Evolutionary conservation across 805 yeast genomes (phyloP).

Genomic region (Candida ortonii): DNA sequence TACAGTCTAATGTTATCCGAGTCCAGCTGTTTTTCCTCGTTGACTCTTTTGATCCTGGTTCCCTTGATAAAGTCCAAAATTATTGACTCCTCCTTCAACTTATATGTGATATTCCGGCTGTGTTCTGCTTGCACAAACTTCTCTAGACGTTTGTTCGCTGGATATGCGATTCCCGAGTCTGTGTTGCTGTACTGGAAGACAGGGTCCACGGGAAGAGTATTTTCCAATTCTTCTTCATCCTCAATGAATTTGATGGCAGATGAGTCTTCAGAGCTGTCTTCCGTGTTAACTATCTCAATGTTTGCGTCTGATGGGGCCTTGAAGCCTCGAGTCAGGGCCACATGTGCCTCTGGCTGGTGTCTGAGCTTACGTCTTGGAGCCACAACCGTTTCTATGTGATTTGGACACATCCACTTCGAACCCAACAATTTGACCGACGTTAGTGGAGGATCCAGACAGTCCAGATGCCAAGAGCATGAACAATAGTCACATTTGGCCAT

Average conservation of each 20-base stretch:
- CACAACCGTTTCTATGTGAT: slow-evolving; percentile 60
- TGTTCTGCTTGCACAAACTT: slow-evolving; percentile 18
- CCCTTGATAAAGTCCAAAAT: slow-evolving; percentile 65
- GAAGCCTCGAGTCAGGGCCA: slow-evolving; percentile 50
- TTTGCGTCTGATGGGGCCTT: slow-evolving; percentile 41
- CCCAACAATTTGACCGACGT: slow-evolving; percentile 71
- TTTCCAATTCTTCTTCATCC: slow-evolving; percentile 22
- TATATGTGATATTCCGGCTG: slow-evolving; percentile 44
- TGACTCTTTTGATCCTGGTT: slow-evolving; percentile 38
- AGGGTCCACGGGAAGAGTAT: slow-evolving; percentile 35
- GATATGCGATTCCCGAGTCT: slow-evolving; percentile 32
- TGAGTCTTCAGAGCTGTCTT: no score
- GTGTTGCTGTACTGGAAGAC: slow-evolving; percentile 35
- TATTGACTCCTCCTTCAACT: slow-evolving; percentile 66
- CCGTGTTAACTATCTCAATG: slow-evolving; percentile 49
- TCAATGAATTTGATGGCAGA: no score
- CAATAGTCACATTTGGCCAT: slow-evolving; percentile 83
- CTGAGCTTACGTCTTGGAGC: slow-evolving; percentile 48
- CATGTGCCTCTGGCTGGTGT: slow-evolving; percentile 53
- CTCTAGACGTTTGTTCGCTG: slow-evolving; percentile 20
- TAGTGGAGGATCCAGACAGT: slow-evolving; percentile 77
- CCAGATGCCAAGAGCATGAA: slow-evolving; percentile 80
- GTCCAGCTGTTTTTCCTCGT: slow-evolving; percentile 34
- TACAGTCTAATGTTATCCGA: slow-evolving; percentile 32
- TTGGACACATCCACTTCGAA: slow-evolving; percentile 87